These are phyloP conservation scores for Pseudisothecium myosuroides DNA, from an alignment of 225 moss, liverwort and hornwort species.

Conservation along the genomic window DNA sequence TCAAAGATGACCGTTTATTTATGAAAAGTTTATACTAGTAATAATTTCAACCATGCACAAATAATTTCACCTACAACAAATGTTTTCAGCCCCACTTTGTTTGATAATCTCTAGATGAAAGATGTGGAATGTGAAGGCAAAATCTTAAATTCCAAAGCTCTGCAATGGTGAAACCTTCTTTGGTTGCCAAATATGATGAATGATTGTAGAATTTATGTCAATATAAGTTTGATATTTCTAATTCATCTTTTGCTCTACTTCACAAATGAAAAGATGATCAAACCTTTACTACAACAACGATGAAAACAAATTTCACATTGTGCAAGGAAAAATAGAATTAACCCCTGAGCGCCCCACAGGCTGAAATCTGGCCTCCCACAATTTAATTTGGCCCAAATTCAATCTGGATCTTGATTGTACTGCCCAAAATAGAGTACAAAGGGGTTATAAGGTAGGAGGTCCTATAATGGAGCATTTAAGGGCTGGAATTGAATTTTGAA, in stretches of 20 bases:
- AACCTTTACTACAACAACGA: neutral
- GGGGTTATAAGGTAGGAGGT: no score
- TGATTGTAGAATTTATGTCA: neutral
- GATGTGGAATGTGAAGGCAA: neutral
- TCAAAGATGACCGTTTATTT: neutral
- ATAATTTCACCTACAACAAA: neutral
- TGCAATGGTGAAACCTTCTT: neutral
- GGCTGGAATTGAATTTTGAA: no score
- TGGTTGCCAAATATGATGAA: neutral
- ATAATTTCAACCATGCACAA: no score
- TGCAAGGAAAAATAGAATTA: neutral
- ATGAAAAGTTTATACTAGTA: neutral
- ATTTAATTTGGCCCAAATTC: no score
- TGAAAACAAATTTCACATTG: neutral
- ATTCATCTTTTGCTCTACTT: neutral
- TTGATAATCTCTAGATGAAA: neutral
- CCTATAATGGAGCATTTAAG: no score
- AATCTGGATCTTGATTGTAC: no score
- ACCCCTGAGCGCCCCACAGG: no score
- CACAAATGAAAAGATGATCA: neutral
- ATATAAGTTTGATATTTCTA: no score
- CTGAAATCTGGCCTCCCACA: no score
- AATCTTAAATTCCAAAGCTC: neutral
- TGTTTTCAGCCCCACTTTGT: neutral
- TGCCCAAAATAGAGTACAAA: no score